Conservation (phyloP, 768 basidiomycete species). For the Candolleomyces eurysporus region DNA sequence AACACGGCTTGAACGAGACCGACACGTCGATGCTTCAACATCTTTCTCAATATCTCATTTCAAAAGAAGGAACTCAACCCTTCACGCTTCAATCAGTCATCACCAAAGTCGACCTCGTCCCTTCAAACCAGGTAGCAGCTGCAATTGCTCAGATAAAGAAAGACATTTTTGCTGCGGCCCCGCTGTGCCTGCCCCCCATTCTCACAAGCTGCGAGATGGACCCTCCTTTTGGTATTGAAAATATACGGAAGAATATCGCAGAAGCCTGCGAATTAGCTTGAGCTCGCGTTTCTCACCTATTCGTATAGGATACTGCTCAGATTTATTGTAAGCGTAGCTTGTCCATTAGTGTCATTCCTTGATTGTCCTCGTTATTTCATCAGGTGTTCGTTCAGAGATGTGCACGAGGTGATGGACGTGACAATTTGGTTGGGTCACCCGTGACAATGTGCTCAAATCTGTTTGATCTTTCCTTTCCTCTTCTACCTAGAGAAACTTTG, state of each 20-base stretch:
- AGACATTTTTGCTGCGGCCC: slow-evolving; percentile 52
- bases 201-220: slow-evolving; percentile 52
- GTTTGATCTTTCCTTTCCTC: no score
- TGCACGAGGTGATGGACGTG: no score
- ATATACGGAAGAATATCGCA: slow-evolving; percentile 54
- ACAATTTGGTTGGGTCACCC: no score
- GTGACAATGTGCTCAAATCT: no score
- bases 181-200: slow-evolving; percentile 66
- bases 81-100: slow-evolving; percentile 72
- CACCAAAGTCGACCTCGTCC: slow-evolving; percentile 65
- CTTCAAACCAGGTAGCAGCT: slow-evolving; percentile 27
- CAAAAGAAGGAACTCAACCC: slow-evolving; percentile 33
- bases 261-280: slow-evolving; percentile 48
- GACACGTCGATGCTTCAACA: slow-evolving; percentile 64
- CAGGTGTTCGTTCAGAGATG: no score
- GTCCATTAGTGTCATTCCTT: no score
- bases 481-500: no score
- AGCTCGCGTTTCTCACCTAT: background rate
- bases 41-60: slow-evolving; percentile 42
- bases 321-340: no score
- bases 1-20: slow-evolving; percentile 54
- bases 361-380: no score
- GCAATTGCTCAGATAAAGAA: slow-evolving; percentile 42
- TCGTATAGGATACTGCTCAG: no score
- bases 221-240: slow-evolving; percentile 54